A percentile compares a stretch with the other conserved stretches of the same genome.
Evolutionary conservation across 805 yeast genomes (phyloP).

Genomic region (Lipomyces kockii): DNA sequence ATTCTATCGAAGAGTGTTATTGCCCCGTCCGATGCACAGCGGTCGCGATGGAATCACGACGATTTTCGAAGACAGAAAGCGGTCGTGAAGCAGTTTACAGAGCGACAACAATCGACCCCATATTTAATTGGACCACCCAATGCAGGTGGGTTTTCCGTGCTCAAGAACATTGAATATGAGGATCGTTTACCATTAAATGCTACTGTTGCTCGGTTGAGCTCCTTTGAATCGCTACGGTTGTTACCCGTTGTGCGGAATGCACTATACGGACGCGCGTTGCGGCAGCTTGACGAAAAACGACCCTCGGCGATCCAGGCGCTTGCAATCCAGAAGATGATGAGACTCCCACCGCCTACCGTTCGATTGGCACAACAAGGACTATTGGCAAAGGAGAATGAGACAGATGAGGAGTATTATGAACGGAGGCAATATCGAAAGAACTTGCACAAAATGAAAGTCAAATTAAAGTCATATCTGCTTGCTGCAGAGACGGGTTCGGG

Average conservation of each 20-base stretch:
- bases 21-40: slow-evolving; percentile 23
- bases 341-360: slow-evolving; percentile 25
- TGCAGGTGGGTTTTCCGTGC: slow-evolving; percentile 43
- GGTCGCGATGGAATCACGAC: slow-evolving; percentile 24
- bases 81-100: slow-evolving; percentile 20
- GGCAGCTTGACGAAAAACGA: slow-evolving; percentile 39
- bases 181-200: slow-evolving; percentile 46
- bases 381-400: slow-evolving; percentile 13
- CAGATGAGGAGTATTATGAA: slow-evolving; percentile 27
- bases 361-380: slow-evolving; percentile 16
- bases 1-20: slow-evolving; percentile 17
- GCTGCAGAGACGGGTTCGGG: slow-evolving; percentile 99
- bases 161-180: slow-evolving; percentile 39
- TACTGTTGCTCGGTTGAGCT: slow-evolving; percentile 56
- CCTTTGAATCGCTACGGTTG: slow-evolving; percentile 70
- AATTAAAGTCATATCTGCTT: slow-evolving; percentile 66
- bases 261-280: slow-evolving; percentile 57
- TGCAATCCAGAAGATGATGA: slow-evolving; percentile 54
- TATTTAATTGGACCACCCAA: slow-evolving; percentile 40
- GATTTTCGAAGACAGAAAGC: slow-evolving; percentile 29
- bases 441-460: slow-evolving; percentile 42
- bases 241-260: slow-evolving; percentile 69
- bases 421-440: slow-evolving; percentile 19
- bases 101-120: slow-evolving; percentile 24
- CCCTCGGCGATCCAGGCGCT: slow-evolving; percentile 87